These are phyloP conservation scores for Rutstroemia sydowiana DNA, from an alignment of 2,329 filamentous ascomycete genomes.

Conservation along the genomic window DNA sequence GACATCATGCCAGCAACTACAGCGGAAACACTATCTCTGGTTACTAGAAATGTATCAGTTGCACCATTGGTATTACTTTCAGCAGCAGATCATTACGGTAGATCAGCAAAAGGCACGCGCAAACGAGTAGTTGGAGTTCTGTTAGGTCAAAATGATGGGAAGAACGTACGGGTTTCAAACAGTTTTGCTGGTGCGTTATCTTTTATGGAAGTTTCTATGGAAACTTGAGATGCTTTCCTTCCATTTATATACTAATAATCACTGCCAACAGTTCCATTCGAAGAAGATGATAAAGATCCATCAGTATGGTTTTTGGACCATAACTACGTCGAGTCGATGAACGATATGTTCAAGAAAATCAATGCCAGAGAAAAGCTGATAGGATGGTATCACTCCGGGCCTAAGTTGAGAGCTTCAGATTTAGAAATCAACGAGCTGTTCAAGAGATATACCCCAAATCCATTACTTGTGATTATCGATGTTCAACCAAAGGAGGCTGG, in stretches of 20 bases:
- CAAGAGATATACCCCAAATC: slow-evolving; percentile 97
- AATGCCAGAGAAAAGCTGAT: slow-evolving; percentile 98
- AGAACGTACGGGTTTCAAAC: slow-evolving; percentile 95
- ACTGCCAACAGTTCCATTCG: slow-evolving; percentile 70
- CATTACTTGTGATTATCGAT: slow-evolving; percentile 93
- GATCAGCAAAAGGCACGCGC: slow-evolving; percentile 77
- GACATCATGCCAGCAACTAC: slow-evolving; percentile 87
- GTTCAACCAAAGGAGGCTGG: slow-evolving; percentile 97
- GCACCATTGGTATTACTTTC: slow-evolving; percentile 96
- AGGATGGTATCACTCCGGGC: slow-evolving; percentile 98
- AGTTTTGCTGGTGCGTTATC: slow-evolving; percentile 81
- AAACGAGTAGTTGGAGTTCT: slow-evolving; percentile 91
- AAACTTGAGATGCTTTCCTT: neutral
- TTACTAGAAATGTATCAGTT: slow-evolving; percentile 91
- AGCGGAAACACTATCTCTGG: slow-evolving; percentile 90
- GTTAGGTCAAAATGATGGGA: slow-evolving; percentile 91
- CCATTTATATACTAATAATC: slow-evolving; percentile 18
- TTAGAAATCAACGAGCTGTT: slow-evolving; percentile 99
- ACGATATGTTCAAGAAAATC: slow-evolving; percentile 99
- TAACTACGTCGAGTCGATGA: slow-evolving; percentile 99
- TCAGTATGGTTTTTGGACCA: slow-evolving; percentile 99
- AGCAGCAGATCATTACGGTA: slow-evolving; percentile 96
- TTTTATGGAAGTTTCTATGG: neutral
- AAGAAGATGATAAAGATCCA: slow-evolving; percentile 97
- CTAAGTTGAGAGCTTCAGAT: slow-evolving; percentile 93